Evolutionary conservation across 345 rosid genomes (phyloP), one percentile per base, ranked within the genome.

Genomic region (Euphorbia peplus): DNA sequence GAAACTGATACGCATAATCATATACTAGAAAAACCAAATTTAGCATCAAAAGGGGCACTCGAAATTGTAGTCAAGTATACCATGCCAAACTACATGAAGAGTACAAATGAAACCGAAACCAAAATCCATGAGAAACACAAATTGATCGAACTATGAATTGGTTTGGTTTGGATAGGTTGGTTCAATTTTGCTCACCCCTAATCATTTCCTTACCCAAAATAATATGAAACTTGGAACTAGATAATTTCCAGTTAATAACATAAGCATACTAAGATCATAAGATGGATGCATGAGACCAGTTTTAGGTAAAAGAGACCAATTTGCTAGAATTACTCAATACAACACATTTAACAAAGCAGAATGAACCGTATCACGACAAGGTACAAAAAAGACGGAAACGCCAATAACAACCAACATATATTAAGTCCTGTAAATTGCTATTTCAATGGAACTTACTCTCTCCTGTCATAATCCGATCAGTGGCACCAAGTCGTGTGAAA

Each of bases 401-500:
- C 24, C 22, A 46, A 54, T 30, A 16, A 47, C 35, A 64, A 63
- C 46, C 16, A 6, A 47, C 26, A 44, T 47, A 3, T 28, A 66
- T 15, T 11, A 55, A 42, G 50, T 41, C 47, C 60, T 28, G 42
- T 8, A 47, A 57, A 53, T 6, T 63, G 28, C 12, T 46, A 19
- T 29, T 13, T 25, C 11, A 8, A 32, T 53, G 24, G 5, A 63
- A 79, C 98, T 84, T 81, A 87, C 98, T 90, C 81, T 89, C 97
- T 32, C 98, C 98, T 4, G 93, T 80, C 97, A 93, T 91, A 77
- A 93, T 93, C 74, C 96, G 81, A 73, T 93, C 96, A 64, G 88
- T 83, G 61, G 98, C 91, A 66, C 96, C 98, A 71, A 93, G 95
- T 73, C 97, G 80, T 11, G 98, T 91, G 82, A 93, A 93, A 78